Conservation (phyloP, 306 rosid species). For the Cucumis hystrix region DNA sequence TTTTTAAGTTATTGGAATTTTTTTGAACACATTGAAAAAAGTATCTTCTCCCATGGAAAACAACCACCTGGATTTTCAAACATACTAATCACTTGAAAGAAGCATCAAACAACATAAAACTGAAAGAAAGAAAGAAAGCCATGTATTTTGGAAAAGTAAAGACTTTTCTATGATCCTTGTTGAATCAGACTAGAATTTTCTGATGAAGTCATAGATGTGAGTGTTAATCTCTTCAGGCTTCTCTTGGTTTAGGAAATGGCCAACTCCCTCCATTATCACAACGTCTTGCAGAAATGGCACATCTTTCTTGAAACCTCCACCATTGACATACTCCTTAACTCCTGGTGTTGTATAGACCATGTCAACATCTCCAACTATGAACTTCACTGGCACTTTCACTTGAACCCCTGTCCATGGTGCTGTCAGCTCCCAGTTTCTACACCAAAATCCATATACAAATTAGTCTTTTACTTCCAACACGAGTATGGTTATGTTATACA, state of each 20-base stretch:
- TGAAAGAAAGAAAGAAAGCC: too few relatives aligned
- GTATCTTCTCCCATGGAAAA: too few relatives aligned
- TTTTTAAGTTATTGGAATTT: too few relatives aligned
- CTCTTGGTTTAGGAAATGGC: conserved; percentile 52
- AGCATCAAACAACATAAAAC: not conserved
- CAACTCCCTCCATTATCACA: conserved; percentile 46
- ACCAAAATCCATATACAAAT: not conserved
- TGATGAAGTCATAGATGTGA: conserved; percentile 44
- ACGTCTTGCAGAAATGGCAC: conserved; percentile 53
- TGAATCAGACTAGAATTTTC: conserved; percentile 13
- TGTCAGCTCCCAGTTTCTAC: conserved; percentile 67
- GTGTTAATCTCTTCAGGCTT: conserved; percentile 39
- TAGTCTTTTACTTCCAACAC: not conserved
- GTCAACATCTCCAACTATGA: conserved; percentile 62
- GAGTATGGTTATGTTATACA: not conserved
- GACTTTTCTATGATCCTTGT: not conserved
- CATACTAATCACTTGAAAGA: not conserved
- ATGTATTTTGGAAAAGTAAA: not conserved
- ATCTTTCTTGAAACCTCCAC: conserved; percentile 48
- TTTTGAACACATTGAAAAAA: too few relatives aligned
- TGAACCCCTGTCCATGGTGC: conserved; percentile 52
- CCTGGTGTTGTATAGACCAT: conserved; percentile 39
- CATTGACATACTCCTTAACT: conserved; percentile 40
- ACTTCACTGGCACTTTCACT: conserved; percentile 54
- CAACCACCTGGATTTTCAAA: too few relatives aligned